Base-by-base conservation (phyloP, 2,329 filamentous ascomycete genomes). In the Arthroderma sp. region DNA sequence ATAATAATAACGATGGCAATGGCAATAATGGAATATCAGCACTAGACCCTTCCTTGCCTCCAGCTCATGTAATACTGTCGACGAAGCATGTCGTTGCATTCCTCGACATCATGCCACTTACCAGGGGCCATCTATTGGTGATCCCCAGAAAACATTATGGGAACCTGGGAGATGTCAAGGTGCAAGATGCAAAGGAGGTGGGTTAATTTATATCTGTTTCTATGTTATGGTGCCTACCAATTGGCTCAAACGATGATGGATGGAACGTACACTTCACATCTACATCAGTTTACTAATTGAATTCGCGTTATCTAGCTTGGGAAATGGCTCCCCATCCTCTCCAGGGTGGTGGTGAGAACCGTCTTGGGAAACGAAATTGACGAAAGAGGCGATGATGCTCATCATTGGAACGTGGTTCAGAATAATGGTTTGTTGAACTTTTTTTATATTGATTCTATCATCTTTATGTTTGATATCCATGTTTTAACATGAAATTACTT, bases 331-430 rank as follows among this genome's bases (percentile, higher is more conserved):
- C 67, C 66, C 5, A 54, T 69, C 8, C 51, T 69, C 68, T 73
- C 94, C 29, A 79, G 85, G 31, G 63, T 89, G 3, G 68, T 95
- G 2, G 84, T 83, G 11, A 69, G 76, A 15, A 83, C 84, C 0
- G 71, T 94, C 33, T 74, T 78, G 30, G 54, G 64, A 44, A 54
- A 62, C 48, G 55, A 63, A 46, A 46, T 57, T n/a, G 58, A 65
- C 38, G 58, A 53, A 22, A 71, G 70, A 42, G 77, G 79, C 0
- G 84, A 81, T 2, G 82, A 80, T 6, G 76, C 86, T 1, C 72
- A 71, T 42, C 88, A 95, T 66, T 96, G 89, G 83, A 98, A 98
- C 63, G 79, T 96, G 29, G 86, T 96, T 45, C 89, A 96, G 68
- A 96, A 96, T 61, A 96, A 95, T 55, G 86, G 75, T 76, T 54